Evolutionary conservation across 345 rosid genomes (phyloP).

Genomic region (Arabis hirsuta): DNA sequence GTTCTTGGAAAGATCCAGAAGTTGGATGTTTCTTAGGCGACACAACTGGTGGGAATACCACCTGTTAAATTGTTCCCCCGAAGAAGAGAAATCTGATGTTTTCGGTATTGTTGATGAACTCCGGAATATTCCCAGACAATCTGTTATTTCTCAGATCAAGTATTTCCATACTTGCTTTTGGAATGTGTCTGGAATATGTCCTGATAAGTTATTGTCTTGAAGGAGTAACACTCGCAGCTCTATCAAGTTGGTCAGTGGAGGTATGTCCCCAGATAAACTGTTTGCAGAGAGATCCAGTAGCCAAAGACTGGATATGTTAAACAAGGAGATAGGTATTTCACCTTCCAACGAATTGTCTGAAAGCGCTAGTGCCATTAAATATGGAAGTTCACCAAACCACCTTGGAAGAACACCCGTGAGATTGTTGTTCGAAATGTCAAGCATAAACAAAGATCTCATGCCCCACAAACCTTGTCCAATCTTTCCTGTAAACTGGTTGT

Average conservation of each 20-base stretch:
- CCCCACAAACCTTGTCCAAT: conserved; percentile 7
- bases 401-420: conserved; percentile 19
- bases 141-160: conserved; percentile 21
- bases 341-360: conserved; percentile 30
- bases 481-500: conserved; percentile 16
- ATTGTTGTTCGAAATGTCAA: conserved; percentile 21
- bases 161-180: too few species aligned
- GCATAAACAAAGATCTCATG: not conserved
- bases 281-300: conserved; percentile 29
- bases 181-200: not conserved
- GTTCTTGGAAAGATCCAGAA: conserved; percentile 19
- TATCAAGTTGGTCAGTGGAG: not conserved
- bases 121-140: not conserved
- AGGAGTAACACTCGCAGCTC: not conserved
- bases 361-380: not conserved
- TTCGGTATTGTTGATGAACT: not conserved
- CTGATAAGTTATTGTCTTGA: not conserved
- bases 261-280: conserved; percentile 13
- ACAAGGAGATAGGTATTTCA: not conserved
- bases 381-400: conserved; percentile 10
- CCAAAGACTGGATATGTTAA: not conserved
- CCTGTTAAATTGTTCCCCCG: conserved; percentile 9
- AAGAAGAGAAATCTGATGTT: not conserved
- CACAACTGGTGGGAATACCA: not conserved
- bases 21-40: not conserved